phyloP scores from a whole-genome alignment of 441 rosid species.

The Euphorbia schlechtendalii region DNA sequence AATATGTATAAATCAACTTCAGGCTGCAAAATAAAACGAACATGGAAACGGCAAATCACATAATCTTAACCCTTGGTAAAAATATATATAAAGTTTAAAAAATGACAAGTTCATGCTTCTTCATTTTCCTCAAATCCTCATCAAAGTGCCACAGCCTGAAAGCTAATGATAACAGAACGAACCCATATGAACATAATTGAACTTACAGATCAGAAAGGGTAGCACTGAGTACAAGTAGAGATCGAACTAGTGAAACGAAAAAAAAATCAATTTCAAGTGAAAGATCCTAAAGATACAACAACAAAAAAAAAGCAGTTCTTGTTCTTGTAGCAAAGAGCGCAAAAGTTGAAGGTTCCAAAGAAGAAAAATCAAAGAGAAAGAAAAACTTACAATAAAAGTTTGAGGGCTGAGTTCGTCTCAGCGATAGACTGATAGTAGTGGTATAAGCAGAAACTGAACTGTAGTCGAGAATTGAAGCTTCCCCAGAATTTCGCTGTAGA shows the following conservation, averaged over 20 bases:
- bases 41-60: background rate
- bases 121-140: too few species aligned
- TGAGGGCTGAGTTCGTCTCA: background rate
- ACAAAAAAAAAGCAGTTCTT: background rate
- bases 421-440: too few species aligned
- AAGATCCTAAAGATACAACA: too few species aligned
- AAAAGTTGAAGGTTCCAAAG: background rate
- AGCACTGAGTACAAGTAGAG: background rate
- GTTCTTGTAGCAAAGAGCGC: background rate
- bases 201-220: background rate
- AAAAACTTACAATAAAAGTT: background rate
- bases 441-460: background rate
- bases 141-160: too few species aligned
- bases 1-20: background rate
- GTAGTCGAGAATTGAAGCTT: constrained; percentile 12
- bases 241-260: too few species aligned
- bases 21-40: constrained; percentile 18
- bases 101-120: too few species aligned
- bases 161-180: too few species aligned
- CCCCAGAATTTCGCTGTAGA: constrained; percentile 28
- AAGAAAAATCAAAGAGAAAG: too few species aligned
- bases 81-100: too few species aligned
- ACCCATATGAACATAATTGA: background rate
- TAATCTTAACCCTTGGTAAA: too few species aligned
- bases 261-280: too few species aligned